These are phyloP conservation scores for Perkinsus chesapeaki DNA, from an alignment of 169 alveolate genomes.

Conservation along the genomic window DNA sequence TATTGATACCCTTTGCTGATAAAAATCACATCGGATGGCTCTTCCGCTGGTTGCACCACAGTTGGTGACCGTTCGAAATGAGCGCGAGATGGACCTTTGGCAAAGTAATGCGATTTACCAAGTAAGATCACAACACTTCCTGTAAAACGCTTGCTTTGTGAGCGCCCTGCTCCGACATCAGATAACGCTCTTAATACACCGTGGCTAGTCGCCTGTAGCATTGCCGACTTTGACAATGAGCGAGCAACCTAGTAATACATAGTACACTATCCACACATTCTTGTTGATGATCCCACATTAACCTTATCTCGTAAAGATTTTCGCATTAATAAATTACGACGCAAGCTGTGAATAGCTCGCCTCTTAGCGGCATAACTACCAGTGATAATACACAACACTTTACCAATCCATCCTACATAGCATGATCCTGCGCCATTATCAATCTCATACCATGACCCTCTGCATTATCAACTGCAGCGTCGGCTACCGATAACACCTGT, in stretches of 20 bases:
- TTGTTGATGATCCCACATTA: neutral
- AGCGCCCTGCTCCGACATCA: neutral
- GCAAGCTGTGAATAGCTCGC: neutral
- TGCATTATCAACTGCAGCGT: neutral
- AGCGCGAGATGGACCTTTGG: too few relatives aligned
- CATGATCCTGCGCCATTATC: neutral
- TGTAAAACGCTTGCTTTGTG: neutral
- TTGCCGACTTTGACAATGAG: neutral
- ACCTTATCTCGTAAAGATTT: neutral
- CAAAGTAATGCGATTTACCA: too few relatives aligned
- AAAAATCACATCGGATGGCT: neutral
- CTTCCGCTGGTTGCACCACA: too few relatives aligned
- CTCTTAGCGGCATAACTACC: neutral
- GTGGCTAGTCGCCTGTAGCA: neutral
- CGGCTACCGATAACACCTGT: neutral
- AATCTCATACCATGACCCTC: neutral
- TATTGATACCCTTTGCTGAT: neutral
- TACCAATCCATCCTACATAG: neutral
- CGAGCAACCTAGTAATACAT: neutral
- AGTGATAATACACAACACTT: neutral
- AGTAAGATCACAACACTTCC: too few relatives aligned
- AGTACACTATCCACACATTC: neutral
- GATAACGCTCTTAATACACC: neutral
- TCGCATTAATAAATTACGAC: neutral
- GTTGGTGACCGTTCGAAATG: too few relatives aligned